These are phyloP conservation scores for Pyrus pyrifolia DNA, from an alignment of 306 rosid species.

Conservation along the genomic window DNA sequence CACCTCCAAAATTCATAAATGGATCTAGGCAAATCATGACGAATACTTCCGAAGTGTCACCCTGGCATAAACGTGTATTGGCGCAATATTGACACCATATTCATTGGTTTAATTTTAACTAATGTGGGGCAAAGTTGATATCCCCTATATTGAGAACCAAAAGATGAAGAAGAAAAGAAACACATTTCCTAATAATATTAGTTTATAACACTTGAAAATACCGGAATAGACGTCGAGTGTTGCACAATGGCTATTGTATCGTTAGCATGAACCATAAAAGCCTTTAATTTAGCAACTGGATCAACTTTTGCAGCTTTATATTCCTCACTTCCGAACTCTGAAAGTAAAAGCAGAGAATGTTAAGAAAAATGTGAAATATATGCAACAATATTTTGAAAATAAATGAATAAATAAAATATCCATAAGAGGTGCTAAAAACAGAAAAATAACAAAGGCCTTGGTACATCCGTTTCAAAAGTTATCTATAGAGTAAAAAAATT, in stretches of 20 bases:
- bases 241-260: slow-evolving; percentile 84
- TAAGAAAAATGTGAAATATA: slow-evolving; percentile 1
- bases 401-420: background rate
- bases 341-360: background rate
- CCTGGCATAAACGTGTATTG: background rate
- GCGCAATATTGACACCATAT: slow-evolving; percentile 5
- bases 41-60: background rate
- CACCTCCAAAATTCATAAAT: background rate
- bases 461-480: background rate
- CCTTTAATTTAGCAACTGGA: slow-evolving; percentile 86
- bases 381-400: background rate
- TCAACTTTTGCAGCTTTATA: slow-evolving; percentile 76
- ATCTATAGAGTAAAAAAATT: background rate
- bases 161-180: background rate
- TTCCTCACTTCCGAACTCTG: slow-evolving; percentile 66
- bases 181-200: slow-evolving; percentile 6
- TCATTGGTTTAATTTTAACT: background rate
- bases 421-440: slow-evolving; percentile 9
- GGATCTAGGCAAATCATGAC: background rate
- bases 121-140: background rate
- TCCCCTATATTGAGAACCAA: background rate
- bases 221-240: slow-evolving; percentile 79
- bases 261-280: slow-evolving; percentile 79
- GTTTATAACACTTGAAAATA: slow-evolving; percentile 18
- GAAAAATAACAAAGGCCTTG: background rate